These are phyloP conservation scores for Tetramitus jugosus DNA, from an alignment of 208 protist species.

Conservation along the genomic window DNA sequence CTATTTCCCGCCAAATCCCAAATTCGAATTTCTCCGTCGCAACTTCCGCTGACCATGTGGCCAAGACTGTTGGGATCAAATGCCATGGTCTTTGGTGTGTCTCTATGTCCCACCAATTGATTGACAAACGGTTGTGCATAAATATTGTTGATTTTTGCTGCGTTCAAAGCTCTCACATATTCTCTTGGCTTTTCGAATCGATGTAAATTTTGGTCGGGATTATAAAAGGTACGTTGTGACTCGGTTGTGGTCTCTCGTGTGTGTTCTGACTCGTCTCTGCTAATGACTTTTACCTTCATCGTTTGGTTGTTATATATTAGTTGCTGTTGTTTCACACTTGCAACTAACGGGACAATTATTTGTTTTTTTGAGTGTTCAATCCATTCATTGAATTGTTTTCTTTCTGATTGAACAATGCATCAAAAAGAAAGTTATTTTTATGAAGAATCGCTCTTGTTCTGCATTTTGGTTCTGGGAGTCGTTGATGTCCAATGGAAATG, in stretches of 20 bases:
- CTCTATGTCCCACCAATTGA: constrained; percentile 14
- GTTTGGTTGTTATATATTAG: no score
- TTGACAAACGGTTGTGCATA: constrained; percentile 61
- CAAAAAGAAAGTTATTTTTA: no score
- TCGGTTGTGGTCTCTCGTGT: background rate
- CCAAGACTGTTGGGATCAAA: background rate
- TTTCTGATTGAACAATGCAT: no score
- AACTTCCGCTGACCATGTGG: background rate
- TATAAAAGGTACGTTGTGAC: constrained; percentile 18
- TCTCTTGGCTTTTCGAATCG: constrained; percentile 56
- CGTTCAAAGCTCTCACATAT: constrained; percentile 61
- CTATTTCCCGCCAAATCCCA: constrained; percentile 18
- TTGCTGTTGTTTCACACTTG: no score
- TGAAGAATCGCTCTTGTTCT: no score
- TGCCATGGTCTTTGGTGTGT: background rate
- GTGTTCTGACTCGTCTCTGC: background rate
- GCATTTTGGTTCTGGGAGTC: no score
- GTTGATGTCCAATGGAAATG: no score
- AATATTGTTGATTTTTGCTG: constrained; percentile 55
- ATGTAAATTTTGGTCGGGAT: constrained; percentile 44
- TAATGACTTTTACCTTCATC: constrained; percentile 7
- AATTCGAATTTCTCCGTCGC: constrained; percentile 31
- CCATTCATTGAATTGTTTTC: no score
- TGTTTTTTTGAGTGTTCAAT: no score
- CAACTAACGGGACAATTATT: no score